Evolutionary conservation across 164 flowering plant genomes (phyloP), one percentile per base, ranked within the genome.

Genomic region (Amborella trichopoda): DNA sequence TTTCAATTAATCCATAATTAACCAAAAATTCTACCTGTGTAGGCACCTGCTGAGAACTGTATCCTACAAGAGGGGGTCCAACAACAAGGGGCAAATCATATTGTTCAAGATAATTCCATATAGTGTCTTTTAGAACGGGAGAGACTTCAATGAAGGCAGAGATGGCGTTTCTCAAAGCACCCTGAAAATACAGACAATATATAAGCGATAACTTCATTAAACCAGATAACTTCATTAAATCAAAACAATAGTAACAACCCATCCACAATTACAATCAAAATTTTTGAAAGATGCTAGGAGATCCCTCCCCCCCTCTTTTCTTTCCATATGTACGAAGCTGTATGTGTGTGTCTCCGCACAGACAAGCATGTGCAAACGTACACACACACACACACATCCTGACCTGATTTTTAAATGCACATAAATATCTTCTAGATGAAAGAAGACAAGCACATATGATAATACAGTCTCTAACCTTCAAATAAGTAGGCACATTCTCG

Each of bases 61-160:
- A 64, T 39, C 78, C 75, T 14, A 37, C 18, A 37, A 46, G 53
- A 50, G 70, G 65, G 42, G 83, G 66, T 17, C 86, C 84, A 58
- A 93, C 94, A 52, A 88, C 90, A 16, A 91, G 94, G 9, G 99
- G 96, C 26, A 93, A 83, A 72, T 93, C 99, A 71, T 82, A 93
- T 66, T 76, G 95, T 66, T 93, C 99, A 63, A 93, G 93, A 54
- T 59, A 84, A 56, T 73, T 75, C 99, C 99, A 93, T 57, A 88
- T 71, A 23, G 76, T 74, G 61, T 80, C 96, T 63, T 79, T 87
- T 12, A 76, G 24, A n/a, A 30, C 44, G 1, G 95, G 94, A 58
- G 94, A 77, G 19, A 81, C 86, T 48, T 63, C 74, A 53, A 88
- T 48, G 58, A 88, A 93, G 30, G 80, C 53, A 28, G 81, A 60